Evolutionary conservation across 2,329 filamentous ascomycete genomes (phyloP).

Genomic region (Apiospora saccharicola): DNA sequence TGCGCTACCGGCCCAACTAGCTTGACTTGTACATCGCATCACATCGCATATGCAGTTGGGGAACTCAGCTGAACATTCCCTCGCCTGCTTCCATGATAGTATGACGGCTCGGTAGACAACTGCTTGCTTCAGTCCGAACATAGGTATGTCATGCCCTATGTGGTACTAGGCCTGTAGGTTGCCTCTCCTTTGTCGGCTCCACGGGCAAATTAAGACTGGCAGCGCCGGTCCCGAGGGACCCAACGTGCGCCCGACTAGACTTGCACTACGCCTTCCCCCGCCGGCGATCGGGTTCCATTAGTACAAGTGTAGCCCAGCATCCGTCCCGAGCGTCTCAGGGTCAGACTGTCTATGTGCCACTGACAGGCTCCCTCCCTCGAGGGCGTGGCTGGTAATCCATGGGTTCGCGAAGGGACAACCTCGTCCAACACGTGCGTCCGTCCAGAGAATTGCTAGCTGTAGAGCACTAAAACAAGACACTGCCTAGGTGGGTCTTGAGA

Average conservation of each 20-base stretch:
- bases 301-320: conserved; percentile 6
- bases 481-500: not conserved
- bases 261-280: not conserved
- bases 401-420: not conserved
- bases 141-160: not conserved
- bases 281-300: not conserved
- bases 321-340: conserved; percentile 7
- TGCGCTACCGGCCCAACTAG: not conserved
- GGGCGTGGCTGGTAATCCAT: not conserved
- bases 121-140: not conserved
- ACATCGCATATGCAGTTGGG: not conserved
- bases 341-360: conserved; percentile 2
- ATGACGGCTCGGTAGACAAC: not conserved
- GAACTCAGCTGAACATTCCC: not conserved
- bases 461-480: not conserved
- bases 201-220: conserved; percentile 17
- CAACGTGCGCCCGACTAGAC: conserved; percentile 2
- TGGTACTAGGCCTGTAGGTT: not conserved
- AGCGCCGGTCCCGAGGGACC: conserved; percentile 6
- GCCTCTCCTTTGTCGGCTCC: conserved; percentile 7
- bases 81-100: not conserved
- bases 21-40: not conserved
- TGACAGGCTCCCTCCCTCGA: not conserved
- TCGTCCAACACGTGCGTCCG: not conserved
- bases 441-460: not conserved